These are phyloP conservation scores for Calocybe gambosa DNA, from an alignment of 1,284 basidiomycete genomes.

Conservation along the genomic window DNA sequence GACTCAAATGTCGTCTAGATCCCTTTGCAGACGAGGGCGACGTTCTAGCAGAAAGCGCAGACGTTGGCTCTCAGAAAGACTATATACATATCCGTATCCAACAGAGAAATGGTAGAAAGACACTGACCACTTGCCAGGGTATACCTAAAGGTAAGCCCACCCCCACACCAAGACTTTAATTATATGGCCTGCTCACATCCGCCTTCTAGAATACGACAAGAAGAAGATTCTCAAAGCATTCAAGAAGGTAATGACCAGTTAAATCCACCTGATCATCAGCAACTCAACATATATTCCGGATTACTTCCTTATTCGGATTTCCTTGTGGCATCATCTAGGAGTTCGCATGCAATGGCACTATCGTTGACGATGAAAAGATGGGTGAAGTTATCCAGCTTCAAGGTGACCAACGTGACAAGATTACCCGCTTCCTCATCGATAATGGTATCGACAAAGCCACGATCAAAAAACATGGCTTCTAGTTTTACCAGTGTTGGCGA, in stretches of 20 bases:
- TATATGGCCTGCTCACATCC: conserved; percentile 11
- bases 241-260: conserved; percentile 72
- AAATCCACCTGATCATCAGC: not conserved
- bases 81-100: conserved; percentile 98
- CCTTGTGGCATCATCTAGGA: conserved; percentile 49
- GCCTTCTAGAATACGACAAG: conserved; percentile 81
- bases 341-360: conserved; percentile 98
- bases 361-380: conserved; percentile 95
- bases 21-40: conserved; percentile 92
- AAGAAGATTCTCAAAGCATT: conserved; percentile 99
- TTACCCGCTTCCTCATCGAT: conserved; percentile 79
- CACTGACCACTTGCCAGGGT: conserved; percentile 96
- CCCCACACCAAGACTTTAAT: conserved; percentile 9
- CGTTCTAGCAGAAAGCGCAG: conserved; percentile 64
- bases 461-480: conserved; percentile 89
- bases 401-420: conserved; percentile 95
- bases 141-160: conserved; percentile 76
- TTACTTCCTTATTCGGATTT: not conserved
- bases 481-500: conserved; percentile 19
- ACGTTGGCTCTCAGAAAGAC: conserved; percentile 79
- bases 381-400: conserved; percentile 99
- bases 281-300: not conserved
- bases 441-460: conserved; percentile 67
- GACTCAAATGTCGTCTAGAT: conserved; percentile 45
- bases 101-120: conserved; percentile 99